These are phyloP conservation scores for Suillus sp. DNA, from an alignment of 768 basidiomycete species.

Conservation along the genomic window DNA sequence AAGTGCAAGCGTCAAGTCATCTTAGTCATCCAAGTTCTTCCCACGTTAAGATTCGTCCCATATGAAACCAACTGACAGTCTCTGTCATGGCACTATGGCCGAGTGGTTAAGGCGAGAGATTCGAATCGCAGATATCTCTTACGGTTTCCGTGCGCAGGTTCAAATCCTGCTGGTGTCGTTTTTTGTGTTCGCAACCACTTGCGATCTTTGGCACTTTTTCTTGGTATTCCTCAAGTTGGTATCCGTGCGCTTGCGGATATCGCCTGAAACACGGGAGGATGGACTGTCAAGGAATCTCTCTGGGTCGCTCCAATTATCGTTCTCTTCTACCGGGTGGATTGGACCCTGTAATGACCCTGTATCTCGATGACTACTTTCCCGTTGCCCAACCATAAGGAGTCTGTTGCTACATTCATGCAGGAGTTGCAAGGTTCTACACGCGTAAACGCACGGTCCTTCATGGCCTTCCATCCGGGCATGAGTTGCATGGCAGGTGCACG, in stretches of 20 bases:
- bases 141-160: slow-evolving; percentile 12
- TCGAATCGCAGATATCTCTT: slow-evolving; percentile 9
- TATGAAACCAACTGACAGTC: not conserved
- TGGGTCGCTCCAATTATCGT: slow-evolving; percentile 29
- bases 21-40: no score
- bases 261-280: slow-evolving; percentile 27
- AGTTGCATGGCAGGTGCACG: not conserved
- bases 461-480: not conserved
- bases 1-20: no score
- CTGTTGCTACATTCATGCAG: slow-evolving; percentile 1
- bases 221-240: no score
- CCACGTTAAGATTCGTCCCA: not conserved
- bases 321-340: slow-evolving; percentile 30
- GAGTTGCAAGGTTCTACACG: not conserved
- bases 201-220: no score
- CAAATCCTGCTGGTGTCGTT: slow-evolving; percentile 11
- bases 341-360: slow-evolving; percentile 23
- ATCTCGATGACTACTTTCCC: not conserved
- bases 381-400: slow-evolving; percentile 3
- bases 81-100: slow-evolving; percentile 1
- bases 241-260: no score
- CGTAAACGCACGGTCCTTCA: not conserved
- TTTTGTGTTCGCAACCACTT: no score
- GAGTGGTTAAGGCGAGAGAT: slow-evolving; percentile 12
- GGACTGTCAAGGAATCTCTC: slow-evolving; percentile 33